Evolutionary conservation across 2,329 filamentous ascomycete genomes (phyloP), one percentile per base, ranked within the genome.

Genomic region (Aspergillus hortae): DNA sequence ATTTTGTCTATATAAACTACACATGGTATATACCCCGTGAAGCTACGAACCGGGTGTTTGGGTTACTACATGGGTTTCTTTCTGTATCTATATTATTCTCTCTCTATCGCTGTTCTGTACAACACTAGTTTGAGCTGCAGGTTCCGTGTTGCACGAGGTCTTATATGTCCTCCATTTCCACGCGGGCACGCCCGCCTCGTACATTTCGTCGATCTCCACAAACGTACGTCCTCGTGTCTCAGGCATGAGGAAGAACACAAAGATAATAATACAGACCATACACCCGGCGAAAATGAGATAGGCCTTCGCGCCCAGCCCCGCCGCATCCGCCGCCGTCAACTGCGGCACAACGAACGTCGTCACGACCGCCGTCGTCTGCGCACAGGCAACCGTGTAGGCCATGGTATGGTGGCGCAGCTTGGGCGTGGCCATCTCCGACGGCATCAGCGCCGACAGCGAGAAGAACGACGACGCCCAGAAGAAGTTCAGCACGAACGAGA

Each of bases 301-400:
- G 1, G 67, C 64, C 49, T 68, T 70, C 4, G 67, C 65, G 3
- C 67, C 66, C 32, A 70, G 60, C 21, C 61, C 60, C 11, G 65
- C 67, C 6, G 66, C 67, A 58, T 70, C 66, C 3, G 61, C 59
- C 12, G 66, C 62, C 4, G 66, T 70, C 44, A 73, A 44, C 56
- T 63, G 68, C 2, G 69, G 70, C 10, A 72, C 67, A 2, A 63
- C 70, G 12, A 72, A 64, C 4, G 69, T 72, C n/a, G 70, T 72
- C 35, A 72, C 69, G 12, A 72, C 67, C 2, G 69, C 69, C 5
- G 69, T 73, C 11, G 63, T 64, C 43, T 68, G 68, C 12, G 64
- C 62, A 44, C 69, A 72, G 3, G 65, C 65, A 35, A 70, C 59
- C 2, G 69, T 66, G 43, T 67, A 72, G 7, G 69, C 64, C 66